Base-by-base conservation (phyloP, 306 rosid species). In the Astragalus membranaceus region DNA sequence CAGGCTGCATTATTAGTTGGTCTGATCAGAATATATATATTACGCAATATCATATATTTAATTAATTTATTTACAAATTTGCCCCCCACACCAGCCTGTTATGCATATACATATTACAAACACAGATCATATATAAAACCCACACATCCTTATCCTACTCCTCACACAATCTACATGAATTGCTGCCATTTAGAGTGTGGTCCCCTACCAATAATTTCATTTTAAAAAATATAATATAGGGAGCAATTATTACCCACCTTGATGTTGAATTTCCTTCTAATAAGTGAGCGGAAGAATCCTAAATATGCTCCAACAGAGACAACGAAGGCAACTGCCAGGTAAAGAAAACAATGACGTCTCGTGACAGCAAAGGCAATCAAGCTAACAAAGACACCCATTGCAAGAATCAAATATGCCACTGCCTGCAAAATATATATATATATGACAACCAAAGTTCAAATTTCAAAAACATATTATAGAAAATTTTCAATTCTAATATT, bases 381-480 rank as follows among this genome's bases (percentile, higher is more conserved):
- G 80, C 59, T 90, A 78, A 87, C 56, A 78, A 92, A 61, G 53
- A 74, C 80, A 80, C 81, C 55, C 14, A 83, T 64, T 0, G 75
- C 81, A 35, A 90, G 88, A 56, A 81, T 15, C 10, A 84, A 83
- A 70, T 88, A 82, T 56, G 86, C 75, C 20, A 70, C 10, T 66
- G 95, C 93, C 98, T 92, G 85, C 84, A 83, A 69, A 73, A 67
- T 51, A n/a, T n/a, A n/a, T n/a, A n/a, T n/a, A n/a, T n/a, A n/a
- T n/a, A n/a, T n/a, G n/a, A n/a, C n/a, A n/a, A n/a, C n/a, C n/a
- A n/a, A n/a, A n/a, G n/a, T n/a, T n/a, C n/a, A n/a, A n/a, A n/a
- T n/a, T n/a, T n/a, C n/a, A n/a, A n/a, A 15, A 47, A 12, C 23
- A 67, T 6, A 54, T 11, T 13, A 30, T 65, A 30, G 44, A 48